Evolutionary conservation across 768 basidiomycete species (phyloP), one percentile per base, ranked within the genome.

Genomic region (Pleurotus platypus): DNA sequence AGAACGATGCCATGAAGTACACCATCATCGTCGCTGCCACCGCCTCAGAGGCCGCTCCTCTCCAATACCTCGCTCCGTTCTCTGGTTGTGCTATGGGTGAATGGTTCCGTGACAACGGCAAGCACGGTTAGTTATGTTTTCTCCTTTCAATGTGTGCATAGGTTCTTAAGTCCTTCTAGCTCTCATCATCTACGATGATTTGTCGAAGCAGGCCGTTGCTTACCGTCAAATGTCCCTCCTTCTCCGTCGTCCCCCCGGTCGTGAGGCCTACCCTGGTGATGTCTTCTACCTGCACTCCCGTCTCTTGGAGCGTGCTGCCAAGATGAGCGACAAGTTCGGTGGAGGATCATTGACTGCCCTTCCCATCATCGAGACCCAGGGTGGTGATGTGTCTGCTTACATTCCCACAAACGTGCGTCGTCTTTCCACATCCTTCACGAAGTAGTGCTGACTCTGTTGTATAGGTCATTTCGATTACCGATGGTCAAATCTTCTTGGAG

Each of bases 41-140:
- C 58, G 97, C 97, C 57, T 98, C 95, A 24, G 97, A 99, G 80
- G 97, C 97, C 67, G 97, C 97, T 65, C 97, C 97, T 65, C 84
- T 99, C 57, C 97, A 99, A 73, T 99, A 98, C 79, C 91, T 99
- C 67, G 97, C 97, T 68, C 97, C 97, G 64, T 99, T 99, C 93
- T 96, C 97, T 64, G 97, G 97, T 62, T 96, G 94, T 77, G 97
- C 97, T 68, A 99, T 99, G 94, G 97, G 97, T 73, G 97, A 99
- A 80, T 99, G 96, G 96, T 99, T 99, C 97, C 92, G 94, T 78
- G 97, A 99, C 79, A 99, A 99, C 74, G 96, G 94, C 80, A 98
- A 96, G 81, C 97, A 99, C 76, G 95, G 90, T 90, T 48, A 18
- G 11, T 11, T 35, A 45, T 35, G 49, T 8, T 15, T 46, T 13